A percentile compares a stretch with the other conserved stretches of the same genome.
phyloP scores from a whole-genome alignment of 2,329 filamentous ascomycete species.

The Fusarium avenaceum region DNA sequence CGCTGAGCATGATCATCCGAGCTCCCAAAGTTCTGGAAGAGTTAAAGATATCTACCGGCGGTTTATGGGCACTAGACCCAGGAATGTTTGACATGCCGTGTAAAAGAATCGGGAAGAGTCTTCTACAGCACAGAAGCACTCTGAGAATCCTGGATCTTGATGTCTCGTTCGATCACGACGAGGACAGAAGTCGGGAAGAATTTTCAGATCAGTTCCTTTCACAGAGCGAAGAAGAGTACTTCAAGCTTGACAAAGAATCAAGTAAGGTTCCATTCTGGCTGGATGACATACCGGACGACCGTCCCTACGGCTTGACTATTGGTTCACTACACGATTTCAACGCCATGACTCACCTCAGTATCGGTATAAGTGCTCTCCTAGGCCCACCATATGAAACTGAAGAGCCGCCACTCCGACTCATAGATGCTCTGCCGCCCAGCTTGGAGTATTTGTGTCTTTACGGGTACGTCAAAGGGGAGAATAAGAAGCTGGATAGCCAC shows the following conservation, averaged over 20 bases:
- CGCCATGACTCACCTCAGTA: background rate
- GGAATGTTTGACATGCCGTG: background rate
- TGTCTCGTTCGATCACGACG: background rate
- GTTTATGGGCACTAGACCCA: background rate
- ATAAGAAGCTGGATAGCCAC: constrained; percentile 8
- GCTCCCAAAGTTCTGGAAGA: background rate
- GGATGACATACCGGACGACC: constrained; percentile 5
- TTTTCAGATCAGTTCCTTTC: background rate
- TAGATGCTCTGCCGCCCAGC: background rate
- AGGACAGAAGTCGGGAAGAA: background rate
- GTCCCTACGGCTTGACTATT: background rate
- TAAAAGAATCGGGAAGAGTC: background rate
- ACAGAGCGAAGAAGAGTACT: background rate
- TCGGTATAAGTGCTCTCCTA: background rate
- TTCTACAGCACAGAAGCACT: background rate
- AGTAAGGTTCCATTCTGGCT: background rate
- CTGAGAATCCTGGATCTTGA: constrained; percentile 1
- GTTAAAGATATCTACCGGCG: background rate
- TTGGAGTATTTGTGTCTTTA: constrained; percentile 23
- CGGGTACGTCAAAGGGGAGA: constrained; percentile 16
- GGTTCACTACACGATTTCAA: background rate
- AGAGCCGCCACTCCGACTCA: background rate
- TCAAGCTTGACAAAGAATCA: background rate
- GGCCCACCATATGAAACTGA: background rate
- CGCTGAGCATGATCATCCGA: background rate